These are phyloP conservation scores for Pulveroboletus sp. DNA, from an alignment of 768 basidiomycete genomes.

Conservation along the genomic window DNA sequence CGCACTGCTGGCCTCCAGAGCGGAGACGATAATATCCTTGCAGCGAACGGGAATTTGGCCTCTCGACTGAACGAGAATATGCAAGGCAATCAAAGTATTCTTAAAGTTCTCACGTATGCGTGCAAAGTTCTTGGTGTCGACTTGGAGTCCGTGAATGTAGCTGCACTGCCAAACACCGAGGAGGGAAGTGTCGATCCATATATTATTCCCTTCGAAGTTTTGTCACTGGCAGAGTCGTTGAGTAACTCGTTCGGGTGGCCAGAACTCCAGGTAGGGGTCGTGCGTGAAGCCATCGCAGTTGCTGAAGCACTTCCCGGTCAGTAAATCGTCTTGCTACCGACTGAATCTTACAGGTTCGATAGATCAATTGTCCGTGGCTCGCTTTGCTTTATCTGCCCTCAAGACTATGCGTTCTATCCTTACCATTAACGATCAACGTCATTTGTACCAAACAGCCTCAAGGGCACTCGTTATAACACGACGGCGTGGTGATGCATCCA, in stretches of 20 bases:
- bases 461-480: conserved; percentile 70
- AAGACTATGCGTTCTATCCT: conserved; percentile 68
- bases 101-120: conserved; percentile 66
- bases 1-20: conserved; percentile 39
- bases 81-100: conserved; percentile 79
- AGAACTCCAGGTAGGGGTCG: conserved; percentile 88
- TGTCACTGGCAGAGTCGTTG: conserved; percentile 33
- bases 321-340: conserved; percentile 16
- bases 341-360: conserved; percentile 6
- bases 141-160: conserved; percentile 62
- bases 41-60: conserved; percentile 53
- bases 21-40: conserved; percentile 19
- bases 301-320: conserved; percentile 87
- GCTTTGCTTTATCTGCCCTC: conserved; percentile 84
- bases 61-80: conserved; percentile 68
- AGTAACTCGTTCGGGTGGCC: conserved; percentile 83
- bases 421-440: conserved; percentile 71
- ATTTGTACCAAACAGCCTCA: conserved; percentile 66
- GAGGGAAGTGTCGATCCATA: conserved; percentile 16
- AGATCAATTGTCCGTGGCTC: conserved; percentile 85
- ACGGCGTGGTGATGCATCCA: conserved; percentile 68
- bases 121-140: conserved; percentile 80
- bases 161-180: conserved; percentile 27
- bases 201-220: conserved; percentile 32
- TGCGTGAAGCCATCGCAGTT: conserved; percentile 87